Evolutionary conservation across 768 basidiomycete species (phyloP), one percentile per base, ranked within the genome.

Genomic region (Lepiota brunneoincarnata): DNA sequence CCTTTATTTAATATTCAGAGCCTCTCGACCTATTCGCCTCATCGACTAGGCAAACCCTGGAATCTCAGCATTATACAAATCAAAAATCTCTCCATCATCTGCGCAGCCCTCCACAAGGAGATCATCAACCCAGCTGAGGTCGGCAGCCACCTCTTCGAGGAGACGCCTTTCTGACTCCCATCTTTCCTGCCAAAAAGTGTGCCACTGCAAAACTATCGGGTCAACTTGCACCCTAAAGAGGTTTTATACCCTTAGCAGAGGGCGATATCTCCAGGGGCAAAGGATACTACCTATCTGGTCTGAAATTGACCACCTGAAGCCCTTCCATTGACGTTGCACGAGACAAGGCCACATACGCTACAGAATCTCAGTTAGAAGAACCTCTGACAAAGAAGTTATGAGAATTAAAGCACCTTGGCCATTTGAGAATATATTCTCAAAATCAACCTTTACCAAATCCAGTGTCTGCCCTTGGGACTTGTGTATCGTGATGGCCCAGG

Each of bases 391-490:
- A 34, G 20, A n/a, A 21, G 20, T 4, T 11, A 49, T 26, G 10
- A 49, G 4, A 10, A 37, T 24, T 15, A 34, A 57, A 68, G 34
- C 52, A 82, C 86, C 87, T 81, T 90, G 84, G 0, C 87, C 87
- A 52, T 80, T 84, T 61, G 87, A 93, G 67, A 95, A 96, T 0
- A 80, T 80, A 34, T 79, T 74, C 49, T 75, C 68, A 49, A 96
- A 76, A 62, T 94, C 83, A n/a, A 93, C 85, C 59, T 87, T 89
- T 55, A 93, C 89, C 42, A 89, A 75, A 42, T 84, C 76, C 40
- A 96, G 71, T 0, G 91, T 93, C 68, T 93, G 91, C 0, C 93
- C 93, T 67, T 96, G 93, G 1, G 86, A 87, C 63, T 94, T 94
- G 69, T 95, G 93, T 39, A 94, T 85, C 11, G 84, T 85, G 67